Base-by-base conservation (phyloP, 768 basidiomycete genomes). In the Calocera cornea region DNA sequence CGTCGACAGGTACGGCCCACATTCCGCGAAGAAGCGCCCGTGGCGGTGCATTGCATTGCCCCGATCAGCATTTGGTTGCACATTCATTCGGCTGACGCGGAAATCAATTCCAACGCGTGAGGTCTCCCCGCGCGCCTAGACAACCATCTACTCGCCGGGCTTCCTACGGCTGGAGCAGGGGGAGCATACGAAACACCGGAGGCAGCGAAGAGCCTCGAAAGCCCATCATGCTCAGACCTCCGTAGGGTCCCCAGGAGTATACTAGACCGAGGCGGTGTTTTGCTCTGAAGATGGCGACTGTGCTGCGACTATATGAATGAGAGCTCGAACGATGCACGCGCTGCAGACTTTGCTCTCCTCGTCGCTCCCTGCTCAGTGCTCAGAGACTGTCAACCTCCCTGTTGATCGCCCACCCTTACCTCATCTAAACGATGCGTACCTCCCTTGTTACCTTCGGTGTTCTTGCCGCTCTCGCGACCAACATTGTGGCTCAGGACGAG, bases 341-440 rank as follows among this genome's bases (percentile, higher is more conserved):
- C 19, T 33, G 14, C 16, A 60, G 31, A 16, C 24, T 60, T 60
- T 33, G 7, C 14, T 60, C 54, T 60, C 31, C 54, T 60, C 54
- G 54, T 60, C 31, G 11, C 31, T 33, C 54, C 31, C 8, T 60
- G 27, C 54, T 19, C 31, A 33, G 44, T 5, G 36, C 36, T 38
- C 24, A 47, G 44, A 47, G 54, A 60, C 54, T 60, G 44, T 47
- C 54, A 33, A 60, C 54, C 54, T 47, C 44, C 44, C 44, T 47
- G 44, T 47, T 47, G 31, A 33, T 60, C 31, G 24, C 54, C 31
- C 19, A 10, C 54, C 31, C 54, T 16, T 16, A 27, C 27, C 19
- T 31, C 54, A 2, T 10, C 19, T 60, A 27, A 60, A 60, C 54
- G 7, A 60, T 60, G 54, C 54, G 14, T 3, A 7, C 8, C 27